phyloP scores from a whole-genome alignment of 1,284 basidiomycete genomes.

The Ceratobasidium sp. region DNA sequence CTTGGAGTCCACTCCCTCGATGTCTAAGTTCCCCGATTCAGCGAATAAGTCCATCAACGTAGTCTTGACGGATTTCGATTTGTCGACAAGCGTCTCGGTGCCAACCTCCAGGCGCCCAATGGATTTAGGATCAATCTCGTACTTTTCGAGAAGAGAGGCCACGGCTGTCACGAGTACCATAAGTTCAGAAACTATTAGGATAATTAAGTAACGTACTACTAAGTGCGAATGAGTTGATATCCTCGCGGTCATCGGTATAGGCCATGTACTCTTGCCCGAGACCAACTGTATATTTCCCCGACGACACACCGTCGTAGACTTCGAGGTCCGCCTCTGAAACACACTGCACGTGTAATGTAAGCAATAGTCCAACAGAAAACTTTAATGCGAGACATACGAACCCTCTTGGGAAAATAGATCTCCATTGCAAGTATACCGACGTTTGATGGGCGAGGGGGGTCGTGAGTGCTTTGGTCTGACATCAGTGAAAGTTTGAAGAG shows the following conservation, averaged over 20 bases:
- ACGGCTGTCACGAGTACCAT: slow-evolving; percentile 67
- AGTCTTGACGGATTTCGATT: slow-evolving; percentile 99
- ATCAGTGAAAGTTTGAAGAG: not conserved
- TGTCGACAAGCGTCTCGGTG: slow-evolving; percentile 99
- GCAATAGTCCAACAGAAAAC: slow-evolving; percentile 14
- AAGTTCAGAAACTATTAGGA: not conserved
- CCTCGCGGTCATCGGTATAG: slow-evolving; percentile 95
- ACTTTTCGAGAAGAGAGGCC: slow-evolving; percentile 89
- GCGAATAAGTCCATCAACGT: slow-evolving; percentile 98
- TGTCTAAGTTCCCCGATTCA: slow-evolving; percentile 91
- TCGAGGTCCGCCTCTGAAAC: slow-evolving; percentile 96
- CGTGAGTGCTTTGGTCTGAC: not conserved
- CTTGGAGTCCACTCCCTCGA: slow-evolving; percentile 99
- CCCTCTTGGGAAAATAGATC: slow-evolving; percentile 89
- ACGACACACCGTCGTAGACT: slow-evolving; percentile 91
- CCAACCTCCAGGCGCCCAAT: slow-evolving; percentile 98
- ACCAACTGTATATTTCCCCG: slow-evolving; percentile 99
- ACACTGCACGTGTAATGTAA: slow-evolving; percentile 73
- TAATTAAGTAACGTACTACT: slow-evolving; percentile 72
- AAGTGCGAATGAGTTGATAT: slow-evolving; percentile 97
- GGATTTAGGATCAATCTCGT: slow-evolving; percentile 94
- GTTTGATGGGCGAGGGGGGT: slow-evolving; percentile 76
- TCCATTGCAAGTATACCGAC: slow-evolving; percentile 93
- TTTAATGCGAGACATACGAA: slow-evolving; percentile 60
- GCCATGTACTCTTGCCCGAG: slow-evolving; percentile 98